Base-by-base conservation (phyloP, 805 yeast genomes). In the Saccharomycopsis javanensis region DNA sequence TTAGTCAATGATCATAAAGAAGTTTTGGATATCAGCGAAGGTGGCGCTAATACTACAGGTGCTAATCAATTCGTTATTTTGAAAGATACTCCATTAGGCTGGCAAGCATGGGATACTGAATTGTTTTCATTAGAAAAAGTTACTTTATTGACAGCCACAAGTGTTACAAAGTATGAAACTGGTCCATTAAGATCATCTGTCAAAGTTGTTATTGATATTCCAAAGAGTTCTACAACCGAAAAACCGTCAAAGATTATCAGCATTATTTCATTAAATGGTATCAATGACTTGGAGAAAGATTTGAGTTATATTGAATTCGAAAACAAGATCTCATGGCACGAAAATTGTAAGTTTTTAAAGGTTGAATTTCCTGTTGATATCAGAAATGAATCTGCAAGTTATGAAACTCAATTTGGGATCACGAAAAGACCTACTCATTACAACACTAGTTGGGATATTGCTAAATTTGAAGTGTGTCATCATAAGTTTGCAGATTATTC, bases 51-150 rank as follows among this genome's bases (percentile, higher is more conserved):
- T 63, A 72, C 78, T 10, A 64, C 71, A 16, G 89, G 88, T 42
- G 97, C 91, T 16, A 89, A 90, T 65, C 96, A 87, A 68, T 82
- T 82, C 62, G 82, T 89, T 1, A 67, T 94, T 57, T 86, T 86
- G 65, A 91, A 91, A 62, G 99, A 94, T 68, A 86, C 88, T 61
- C 99, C 99, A 8, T 74, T 88, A 65, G 84, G 79, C 57, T 92
- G 83, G 83, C 96, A 89, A 50, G 98, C 98, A 1, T 92, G 99
- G 99, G 99, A 92, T 68, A 92, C 98, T 0, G 99, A 92, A 68
- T 76, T 90, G 58, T 94, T 81, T 67, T 87, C 96, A 0, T 78
- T 88, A 57, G 88, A 85, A 64, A 89, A 85, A 66, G 81, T 78
- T 66, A 73, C 73, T 56, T 65, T 65, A 5, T 69, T 74, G 33